Evolutionary conservation across 1,139 yeast species (phyloP).

Genomic region (Geotrichum citri-aurantii): DNA sequence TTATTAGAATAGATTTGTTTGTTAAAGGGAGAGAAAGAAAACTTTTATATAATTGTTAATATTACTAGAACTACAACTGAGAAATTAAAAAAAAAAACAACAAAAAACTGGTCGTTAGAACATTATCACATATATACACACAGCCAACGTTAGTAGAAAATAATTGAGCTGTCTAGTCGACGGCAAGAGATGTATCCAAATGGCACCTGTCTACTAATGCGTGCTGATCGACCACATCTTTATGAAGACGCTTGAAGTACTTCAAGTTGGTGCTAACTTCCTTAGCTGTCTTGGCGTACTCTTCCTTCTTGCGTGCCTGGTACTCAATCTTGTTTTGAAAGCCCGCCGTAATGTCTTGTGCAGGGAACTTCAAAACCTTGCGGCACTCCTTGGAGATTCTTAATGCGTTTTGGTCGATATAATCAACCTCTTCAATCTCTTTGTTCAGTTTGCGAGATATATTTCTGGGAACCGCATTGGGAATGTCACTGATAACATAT

Average conservation of each 20-base stretch:
- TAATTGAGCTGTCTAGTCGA: not conserved
- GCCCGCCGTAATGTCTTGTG: constrained; percentile 72
- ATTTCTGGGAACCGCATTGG: constrained; percentile 82
- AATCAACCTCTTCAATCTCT: constrained; percentile 63
- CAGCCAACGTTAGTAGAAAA: not conserved
- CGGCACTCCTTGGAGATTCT: constrained; percentile 80
- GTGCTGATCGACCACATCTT: constrained; percentile 31
- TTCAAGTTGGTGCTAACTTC: constrained; percentile 52
- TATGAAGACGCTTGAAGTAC: constrained; percentile 54
- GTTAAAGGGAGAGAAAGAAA: not conserved
- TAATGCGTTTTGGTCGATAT: constrained; percentile 68
- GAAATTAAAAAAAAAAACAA: not conserved
- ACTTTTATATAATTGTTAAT: not conserved
- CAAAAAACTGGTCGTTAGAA: not conserved
- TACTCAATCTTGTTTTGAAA: constrained; percentile 68
- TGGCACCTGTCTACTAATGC: constrained; percentile 25
- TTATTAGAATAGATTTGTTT: constrained; percentile 19
- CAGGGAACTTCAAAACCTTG: constrained; percentile 72
- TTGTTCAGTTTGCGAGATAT: constrained; percentile 63
- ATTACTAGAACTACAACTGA: not conserved
- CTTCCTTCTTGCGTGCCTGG: constrained; percentile 54
- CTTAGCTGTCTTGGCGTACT: constrained; percentile 48
- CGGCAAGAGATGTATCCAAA: constrained; percentile 19
- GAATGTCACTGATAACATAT: constrained; percentile 72
- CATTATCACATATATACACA: not conserved